Evolutionary conservation across 2,329 filamentous ascomycete genomes (phyloP), one percentile per base, ranked within the genome.

Genomic region (Aspergillus sclerotialis): DNA sequence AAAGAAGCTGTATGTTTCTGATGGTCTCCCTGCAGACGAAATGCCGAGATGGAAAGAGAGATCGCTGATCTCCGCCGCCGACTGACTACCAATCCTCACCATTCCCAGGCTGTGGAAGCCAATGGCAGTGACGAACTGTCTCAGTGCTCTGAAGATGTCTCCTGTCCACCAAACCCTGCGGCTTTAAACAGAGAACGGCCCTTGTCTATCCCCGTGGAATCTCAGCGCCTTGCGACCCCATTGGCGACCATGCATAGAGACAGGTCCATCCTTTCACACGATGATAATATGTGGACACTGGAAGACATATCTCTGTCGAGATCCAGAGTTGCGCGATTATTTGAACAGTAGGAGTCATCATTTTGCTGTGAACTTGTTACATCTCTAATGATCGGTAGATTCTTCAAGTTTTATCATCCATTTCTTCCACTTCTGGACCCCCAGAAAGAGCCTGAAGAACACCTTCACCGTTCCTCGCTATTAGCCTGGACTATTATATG

Each of bases 401-500:
- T 74, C 58, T 82, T 80, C 55, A 67, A 67, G 19, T 67, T 67
- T 33, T 80, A 80, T 50, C 78, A 82, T 46, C 73, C 72, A 0
- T 81, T 79, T 48, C 58, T 82, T 18, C 76, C 77, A 1, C 67
- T 82, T 36, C 61, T 82, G 34, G 76, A 78, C 37, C 68, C 67
- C 4, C 55, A 67, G 8, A 67, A 69, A 42, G 61, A 64, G 5
- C 70, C 75, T 4, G 72, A 78, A 32, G 67, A 73, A 36, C 78
- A 75, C 52, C 70, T 72, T 37, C 65, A 69, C 18, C 64, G 72
- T 35, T 76, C 72, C 36, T 73, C 72, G 21, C 58, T 82, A 8
- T 63, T 81, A 28, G 79, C 79, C 48, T 82, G 78, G 78, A 72
- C 75, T 9, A 75, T 82, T 33, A 63, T 80, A 27, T 70, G 72